A percentile compares a stretch with the other conserved stretches of the same genome.
These are phyloP conservation scores for Diaporthe citrichinensis DNA, from an alignment of 2,329 filamentous ascomycete genomes.

Conservation along the genomic window DNA sequence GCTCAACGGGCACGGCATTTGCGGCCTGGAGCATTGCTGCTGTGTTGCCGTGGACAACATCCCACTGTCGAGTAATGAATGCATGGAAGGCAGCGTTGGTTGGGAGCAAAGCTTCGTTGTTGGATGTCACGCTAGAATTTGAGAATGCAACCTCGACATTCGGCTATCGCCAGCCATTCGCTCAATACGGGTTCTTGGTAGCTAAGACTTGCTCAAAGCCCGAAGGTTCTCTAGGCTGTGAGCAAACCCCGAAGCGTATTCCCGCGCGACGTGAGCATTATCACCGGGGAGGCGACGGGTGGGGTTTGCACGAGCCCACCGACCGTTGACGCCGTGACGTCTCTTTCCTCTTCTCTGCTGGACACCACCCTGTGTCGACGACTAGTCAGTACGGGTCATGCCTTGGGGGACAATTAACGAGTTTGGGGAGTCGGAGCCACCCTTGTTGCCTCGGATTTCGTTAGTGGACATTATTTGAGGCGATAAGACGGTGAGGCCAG, in stretches of 20 bases:
- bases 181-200: conserved; percentile 10
- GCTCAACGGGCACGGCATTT: not conserved
- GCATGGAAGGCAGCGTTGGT: not conserved
- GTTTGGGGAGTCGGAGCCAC: conserved; percentile 11
- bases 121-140: not conserved
- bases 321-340: not conserved
- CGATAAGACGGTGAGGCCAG: conserved; percentile 20
- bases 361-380: conserved; percentile 1
- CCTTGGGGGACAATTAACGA: not conserved
- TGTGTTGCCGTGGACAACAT: not conserved
- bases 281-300: not conserved
- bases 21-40: not conserved
- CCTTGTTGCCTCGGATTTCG: conserved; percentile 14
- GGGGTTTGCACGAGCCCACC: not conserved
- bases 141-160: conserved; percentile 15
- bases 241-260: conserved; percentile 32
- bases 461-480: not conserved
- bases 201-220: conserved; percentile 15
- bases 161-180: conserved; percentile 31
- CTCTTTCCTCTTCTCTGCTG: not conserved
- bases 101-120: not conserved
- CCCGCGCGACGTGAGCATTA: conserved; percentile 12
- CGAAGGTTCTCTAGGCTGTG: not conserved
- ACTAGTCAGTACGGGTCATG: not conserved
- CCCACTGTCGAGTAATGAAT: not conserved